A percentile compares a stretch with the other conserved stretches of the same genome.
phyloP scores from a whole-genome alignment of 768 basidiomycete species.

The Leccinum arenicola region DNA sequence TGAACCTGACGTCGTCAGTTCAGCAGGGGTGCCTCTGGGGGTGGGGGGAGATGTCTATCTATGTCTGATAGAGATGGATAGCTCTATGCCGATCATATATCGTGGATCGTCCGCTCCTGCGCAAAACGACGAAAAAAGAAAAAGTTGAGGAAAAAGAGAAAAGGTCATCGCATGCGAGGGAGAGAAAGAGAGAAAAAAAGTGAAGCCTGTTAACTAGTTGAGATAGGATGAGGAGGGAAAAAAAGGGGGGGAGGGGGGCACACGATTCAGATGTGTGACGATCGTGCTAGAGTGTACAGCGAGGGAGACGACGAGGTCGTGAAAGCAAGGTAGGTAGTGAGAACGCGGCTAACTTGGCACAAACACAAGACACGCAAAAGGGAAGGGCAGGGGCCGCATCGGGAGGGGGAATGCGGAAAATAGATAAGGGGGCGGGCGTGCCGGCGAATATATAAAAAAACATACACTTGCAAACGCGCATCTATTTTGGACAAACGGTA shows the following conservation, averaged over 20 bases:
- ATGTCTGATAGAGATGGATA: background rate
- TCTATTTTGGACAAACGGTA: conserved; percentile 19
- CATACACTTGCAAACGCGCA: conserved; percentile 8
- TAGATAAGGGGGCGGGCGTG: background rate
- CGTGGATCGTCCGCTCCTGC: conserved; percentile 12
- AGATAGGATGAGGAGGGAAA: background rate
- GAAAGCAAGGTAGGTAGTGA: background rate
- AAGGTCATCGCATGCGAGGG: conserved; percentile 1
- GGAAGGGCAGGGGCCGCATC: background rate
- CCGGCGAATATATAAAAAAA: background rate
- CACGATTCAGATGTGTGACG: background rate
- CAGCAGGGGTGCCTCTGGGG: background rate
- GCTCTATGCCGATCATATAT: conserved; percentile 20
- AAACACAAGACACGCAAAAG: conserved; percentile 4
- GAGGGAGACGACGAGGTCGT: conserved; percentile 1
- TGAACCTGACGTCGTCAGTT: background rate
- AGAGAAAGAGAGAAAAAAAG: conserved; percentile 1
- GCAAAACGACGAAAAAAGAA: background rate
- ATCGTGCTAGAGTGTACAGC: conserved; percentile 22
- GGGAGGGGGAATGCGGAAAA: background rate
- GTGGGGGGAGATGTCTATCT: conserved; percentile 1
- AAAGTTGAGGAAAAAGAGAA: background rate
- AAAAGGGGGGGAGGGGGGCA: background rate
- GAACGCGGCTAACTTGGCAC: background rate
- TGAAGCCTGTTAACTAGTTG: background rate